A percentile compares a stretch with the other conserved stretches of the same genome.
These are phyloP conservation scores for Hordeum marinum DNA, from an alignment of 176 grass and related monocot species.

Conservation along the genomic window DNA sequence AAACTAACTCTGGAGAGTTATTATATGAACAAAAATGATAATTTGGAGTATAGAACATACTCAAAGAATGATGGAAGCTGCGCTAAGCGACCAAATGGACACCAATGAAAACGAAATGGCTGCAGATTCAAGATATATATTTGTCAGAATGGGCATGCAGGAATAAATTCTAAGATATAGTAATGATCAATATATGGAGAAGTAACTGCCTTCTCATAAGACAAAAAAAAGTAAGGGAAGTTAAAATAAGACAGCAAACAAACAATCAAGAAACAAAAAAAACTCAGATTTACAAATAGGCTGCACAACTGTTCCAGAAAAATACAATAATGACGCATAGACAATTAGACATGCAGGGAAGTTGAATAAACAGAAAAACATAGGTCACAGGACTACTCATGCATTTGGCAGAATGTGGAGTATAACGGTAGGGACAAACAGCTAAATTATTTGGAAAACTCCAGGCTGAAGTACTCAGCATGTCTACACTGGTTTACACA, in stretches of 20 bases:
- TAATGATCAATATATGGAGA: constrained; percentile 12
- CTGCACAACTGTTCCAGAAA: constrained; percentile 9
- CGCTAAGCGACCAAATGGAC: constrained; percentile 70
- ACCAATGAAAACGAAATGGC: constrained; percentile 84
- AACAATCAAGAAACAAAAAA: not conserved
- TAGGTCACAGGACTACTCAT: constrained; percentile 8
- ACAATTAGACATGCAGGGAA: not conserved
- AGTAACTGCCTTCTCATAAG: not conserved
- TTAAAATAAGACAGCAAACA: constrained; percentile 28
- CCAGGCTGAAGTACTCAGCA: not conserved
- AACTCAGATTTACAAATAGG: constrained; percentile 2
- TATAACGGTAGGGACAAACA: not conserved
- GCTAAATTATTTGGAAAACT: not conserved
- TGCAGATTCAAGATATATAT: constrained; percentile 29
- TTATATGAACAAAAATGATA: constrained; percentile 4
- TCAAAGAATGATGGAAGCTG: constrained; percentile 67
- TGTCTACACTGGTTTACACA: not conserved
- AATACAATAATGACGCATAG: not conserved
- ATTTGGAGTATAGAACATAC: constrained; percentile 50
- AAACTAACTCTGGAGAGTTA: not conserved
- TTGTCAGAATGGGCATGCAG: constrained; percentile 16
- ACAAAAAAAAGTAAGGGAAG: not conserved
- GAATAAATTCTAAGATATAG: constrained; percentile 8
- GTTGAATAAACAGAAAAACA: not conserved
- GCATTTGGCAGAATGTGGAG: not conserved